Percentiles rank a stretch among this genome's conserved stretches.
Conservation (phyloP, 1,284 basidiomycete species). For the Bondarzewia mesenterica region DNA sequence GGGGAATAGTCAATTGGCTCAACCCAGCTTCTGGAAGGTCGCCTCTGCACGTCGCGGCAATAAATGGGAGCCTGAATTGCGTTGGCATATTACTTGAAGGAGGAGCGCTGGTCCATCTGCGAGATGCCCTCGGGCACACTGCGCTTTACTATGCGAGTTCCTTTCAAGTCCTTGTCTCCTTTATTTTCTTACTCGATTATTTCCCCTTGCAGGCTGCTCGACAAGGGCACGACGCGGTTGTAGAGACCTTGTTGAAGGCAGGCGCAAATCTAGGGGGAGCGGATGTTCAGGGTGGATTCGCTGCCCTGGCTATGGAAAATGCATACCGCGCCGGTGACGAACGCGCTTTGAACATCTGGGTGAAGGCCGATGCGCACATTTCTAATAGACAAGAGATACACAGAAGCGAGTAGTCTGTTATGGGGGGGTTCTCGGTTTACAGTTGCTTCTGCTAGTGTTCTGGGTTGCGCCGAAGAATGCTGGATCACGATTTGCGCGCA, state of each 20-base stretch:
- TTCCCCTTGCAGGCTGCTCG: constrained; percentile 49
- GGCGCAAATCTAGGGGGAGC: constrained; percentile 68
- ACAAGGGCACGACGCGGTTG: constrained; percentile 52
- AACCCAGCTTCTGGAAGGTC: constrained; percentile 65
- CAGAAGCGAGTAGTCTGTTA: no score
- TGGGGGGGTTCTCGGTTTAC: no score
- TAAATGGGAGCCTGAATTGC: constrained; percentile 55
- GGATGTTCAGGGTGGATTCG: constrained; percentile 51
- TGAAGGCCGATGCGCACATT: constrained; percentile 26
- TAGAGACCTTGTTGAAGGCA: constrained; percentile 61
- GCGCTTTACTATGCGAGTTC: constrained; percentile 69
- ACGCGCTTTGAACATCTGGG: constrained; percentile 42
- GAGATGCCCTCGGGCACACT: constrained; percentile 75
- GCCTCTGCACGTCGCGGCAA: constrained; percentile 74
- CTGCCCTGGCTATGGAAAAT: constrained; percentile 37
- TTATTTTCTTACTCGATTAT: not conserved
- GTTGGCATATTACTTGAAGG: constrained; percentile 59
- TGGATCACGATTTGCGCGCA: no score
- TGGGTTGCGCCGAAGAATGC: no score
- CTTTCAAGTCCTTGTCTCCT: not conserved
- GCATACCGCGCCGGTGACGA: constrained; percentile 35
- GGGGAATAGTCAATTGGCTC: constrained; percentile 63
- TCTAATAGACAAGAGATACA: not conserved
- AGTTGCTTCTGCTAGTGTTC: no score
- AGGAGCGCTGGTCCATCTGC: constrained; percentile 82